A percentile compares a stretch with the other conserved stretches of the same genome.
Evolutionary conservation across 257 asterid species (phyloP).

Genomic region (Nicotiana benthamiana): DNA sequence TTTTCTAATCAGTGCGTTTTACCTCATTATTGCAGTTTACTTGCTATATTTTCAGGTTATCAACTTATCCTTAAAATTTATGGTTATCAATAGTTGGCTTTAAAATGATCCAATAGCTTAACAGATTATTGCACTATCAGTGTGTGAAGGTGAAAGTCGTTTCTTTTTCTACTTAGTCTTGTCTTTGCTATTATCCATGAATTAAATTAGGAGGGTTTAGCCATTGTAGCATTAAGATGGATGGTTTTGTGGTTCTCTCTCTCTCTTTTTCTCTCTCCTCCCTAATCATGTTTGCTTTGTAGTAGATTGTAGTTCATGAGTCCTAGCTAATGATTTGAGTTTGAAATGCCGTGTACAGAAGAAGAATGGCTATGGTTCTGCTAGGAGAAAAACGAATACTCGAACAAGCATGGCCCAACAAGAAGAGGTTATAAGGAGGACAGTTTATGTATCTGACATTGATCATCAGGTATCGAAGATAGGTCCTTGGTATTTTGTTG

Average conservation of each 20-base stretch:
- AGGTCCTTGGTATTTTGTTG: neutral
- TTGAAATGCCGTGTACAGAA: constrained; percentile 22
- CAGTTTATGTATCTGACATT: constrained; percentile 59
- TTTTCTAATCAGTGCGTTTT: neutral
- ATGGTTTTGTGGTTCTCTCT: neutral
- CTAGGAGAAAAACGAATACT: constrained; percentile 38
- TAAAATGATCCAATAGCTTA: too few relatives aligned
- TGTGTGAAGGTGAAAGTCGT: too few relatives aligned
- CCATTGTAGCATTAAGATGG: neutral
- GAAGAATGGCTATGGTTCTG: constrained; percentile 24
- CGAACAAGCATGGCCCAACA: constrained; percentile 53
- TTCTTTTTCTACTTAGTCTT: too few relatives aligned
- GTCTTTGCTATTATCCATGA: neutral
- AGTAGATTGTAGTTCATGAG: neutral
- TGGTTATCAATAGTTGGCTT: too few relatives aligned
- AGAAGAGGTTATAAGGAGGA: constrained; percentile 49
- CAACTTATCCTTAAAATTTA: too few relatives aligned
- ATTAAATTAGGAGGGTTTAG: neutral
- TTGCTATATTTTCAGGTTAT: too few relatives aligned
- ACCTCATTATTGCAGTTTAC: neutral
- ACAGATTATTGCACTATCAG: too few relatives aligned
- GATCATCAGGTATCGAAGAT: constrained; percentile 45
- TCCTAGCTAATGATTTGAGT: constrained; percentile 5
- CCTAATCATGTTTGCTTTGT: neutral
- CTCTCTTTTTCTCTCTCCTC: neutral